These are phyloP conservation scores for Mycena capillaripes DNA, from an alignment of 768 basidiomycete species.

Conservation along the genomic window DNA sequence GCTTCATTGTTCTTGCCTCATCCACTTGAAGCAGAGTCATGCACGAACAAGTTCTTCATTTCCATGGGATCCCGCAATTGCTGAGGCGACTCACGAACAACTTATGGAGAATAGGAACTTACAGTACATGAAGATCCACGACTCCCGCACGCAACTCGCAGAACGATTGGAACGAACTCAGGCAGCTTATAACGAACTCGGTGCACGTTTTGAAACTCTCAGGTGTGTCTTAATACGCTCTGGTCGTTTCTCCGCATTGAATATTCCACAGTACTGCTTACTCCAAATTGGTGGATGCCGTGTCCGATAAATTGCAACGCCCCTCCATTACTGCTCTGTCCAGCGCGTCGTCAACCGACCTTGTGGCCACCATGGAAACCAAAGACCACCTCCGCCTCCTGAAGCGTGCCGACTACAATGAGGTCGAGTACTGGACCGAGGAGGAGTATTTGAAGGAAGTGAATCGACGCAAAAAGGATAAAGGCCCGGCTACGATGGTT, in stretches of 20 bases:
- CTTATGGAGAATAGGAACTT: background rate
- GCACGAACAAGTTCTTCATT: background rate
- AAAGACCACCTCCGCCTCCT: background rate
- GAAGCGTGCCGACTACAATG: background rate
- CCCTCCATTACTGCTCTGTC: background rate
- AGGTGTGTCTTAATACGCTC: background rate
- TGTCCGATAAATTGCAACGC: background rate
- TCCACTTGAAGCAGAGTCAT: background rate
- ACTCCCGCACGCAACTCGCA: background rate
- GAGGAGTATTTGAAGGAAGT: background rate
- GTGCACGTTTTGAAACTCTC: background rate
- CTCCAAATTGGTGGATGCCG: background rate
- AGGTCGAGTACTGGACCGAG: background rate
- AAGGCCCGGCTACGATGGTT: background rate
- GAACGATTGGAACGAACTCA: background rate
- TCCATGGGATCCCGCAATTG: background rate
- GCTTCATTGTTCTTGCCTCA: background rate
- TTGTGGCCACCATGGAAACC: background rate
- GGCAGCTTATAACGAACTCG: background rate
- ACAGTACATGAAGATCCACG: background rate
- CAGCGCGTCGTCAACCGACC: background rate
- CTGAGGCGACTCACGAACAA: background rate
- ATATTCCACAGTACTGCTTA: background rate
- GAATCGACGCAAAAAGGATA: background rate
- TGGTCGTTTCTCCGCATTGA: background rate